Percentiles rank a stretch among this genome's conserved stretches.
Evolutionary conservation across 495 filamentous ascomycete species (phyloP).

Genomic region (Daldinia caldariorum): DNA sequence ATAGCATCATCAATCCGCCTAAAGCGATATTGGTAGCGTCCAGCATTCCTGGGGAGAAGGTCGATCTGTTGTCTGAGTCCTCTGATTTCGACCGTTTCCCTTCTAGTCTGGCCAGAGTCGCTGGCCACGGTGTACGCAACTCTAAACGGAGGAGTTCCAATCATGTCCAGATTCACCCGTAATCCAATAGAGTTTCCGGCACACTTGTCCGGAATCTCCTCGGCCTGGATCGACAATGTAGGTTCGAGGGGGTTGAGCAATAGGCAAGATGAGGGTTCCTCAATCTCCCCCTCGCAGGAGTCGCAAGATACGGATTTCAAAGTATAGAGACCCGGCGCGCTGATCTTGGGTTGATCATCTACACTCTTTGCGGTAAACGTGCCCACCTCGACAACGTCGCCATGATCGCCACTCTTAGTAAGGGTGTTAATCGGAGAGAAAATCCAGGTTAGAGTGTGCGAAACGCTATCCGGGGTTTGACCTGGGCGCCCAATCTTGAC

Average conservation of each 20-base stretch:
- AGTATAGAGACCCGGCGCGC: slow-evolving; percentile 84
- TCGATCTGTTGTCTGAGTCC: slow-evolving; percentile 81
- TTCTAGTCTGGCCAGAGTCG: slow-evolving; percentile 57
- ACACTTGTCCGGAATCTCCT: slow-evolving; percentile 92
- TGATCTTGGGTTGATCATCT: slow-evolving; percentile 65
- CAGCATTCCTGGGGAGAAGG: slow-evolving; percentile 81
- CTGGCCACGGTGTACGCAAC: slow-evolving; percentile 76
- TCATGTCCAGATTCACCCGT: slow-evolving; percentile 83
- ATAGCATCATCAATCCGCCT: slow-evolving; percentile 79
- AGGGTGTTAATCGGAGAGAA: slow-evolving; percentile 76
- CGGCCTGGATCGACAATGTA: slow-evolving; percentile 71
- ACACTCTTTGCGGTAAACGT: slow-evolving; percentile 62
- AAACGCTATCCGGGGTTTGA: slow-evolving; percentile 60
- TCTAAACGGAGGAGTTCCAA: slow-evolving; percentile 88
- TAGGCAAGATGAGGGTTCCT: slow-evolving; percentile 91
- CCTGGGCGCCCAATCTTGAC: slow-evolving; percentile 73
- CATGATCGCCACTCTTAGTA: slow-evolving; percentile 70
- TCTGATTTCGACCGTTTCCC: slow-evolving; percentile 63
- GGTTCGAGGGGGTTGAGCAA: slow-evolving; percentile 92
- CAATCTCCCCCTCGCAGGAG: slow-evolving; percentile 84
- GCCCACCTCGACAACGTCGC: slow-evolving; percentile 61
- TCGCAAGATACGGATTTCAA: slow-evolving; percentile 79
- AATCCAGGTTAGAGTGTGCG: slow-evolving; percentile 70
- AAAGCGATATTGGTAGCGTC: slow-evolving; percentile 88
- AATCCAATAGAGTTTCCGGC: slow-evolving; percentile 92